phyloP scores from a whole-genome alignment of 108 stramenopile genomes.

The Mayamaea pseudoterrestris region DNA sequence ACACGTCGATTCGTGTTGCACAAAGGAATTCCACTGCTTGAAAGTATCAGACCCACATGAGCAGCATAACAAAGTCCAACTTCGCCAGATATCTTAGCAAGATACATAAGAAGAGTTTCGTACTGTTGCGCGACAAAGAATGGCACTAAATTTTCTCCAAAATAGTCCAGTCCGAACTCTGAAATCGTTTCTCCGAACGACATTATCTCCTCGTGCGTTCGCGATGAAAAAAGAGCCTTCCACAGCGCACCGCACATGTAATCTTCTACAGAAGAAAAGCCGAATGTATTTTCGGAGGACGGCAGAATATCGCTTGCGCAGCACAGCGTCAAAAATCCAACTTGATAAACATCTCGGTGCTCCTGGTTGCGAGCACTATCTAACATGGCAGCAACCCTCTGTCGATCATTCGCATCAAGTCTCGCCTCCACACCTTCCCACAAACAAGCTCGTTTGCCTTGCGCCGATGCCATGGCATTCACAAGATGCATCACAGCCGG shows the following conservation, averaged over 20 bases:
- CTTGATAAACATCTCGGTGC: constrained; percentile 11
- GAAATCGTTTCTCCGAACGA: constrained; percentile 39
- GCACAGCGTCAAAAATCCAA: constrained; percentile 21
- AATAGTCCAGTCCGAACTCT: constrained; percentile 62
- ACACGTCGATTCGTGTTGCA: neutral
- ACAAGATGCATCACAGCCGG: neutral
- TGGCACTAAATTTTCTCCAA: constrained; percentile 54
- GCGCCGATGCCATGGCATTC: neutral
- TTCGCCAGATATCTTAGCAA: constrained; percentile 49
- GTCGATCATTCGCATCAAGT: neutral
- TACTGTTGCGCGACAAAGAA: constrained; percentile 65
- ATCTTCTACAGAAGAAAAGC: constrained; percentile 60
- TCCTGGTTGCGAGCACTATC: constrained; percentile 2
- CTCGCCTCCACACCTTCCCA: neutral
- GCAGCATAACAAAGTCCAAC: constrained; percentile 60
- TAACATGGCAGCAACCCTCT: neutral
- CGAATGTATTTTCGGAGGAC: neutral
- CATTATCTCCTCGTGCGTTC: constrained; percentile 21
- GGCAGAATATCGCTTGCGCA: constrained; percentile 13
- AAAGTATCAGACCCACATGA: constrained; percentile 37
- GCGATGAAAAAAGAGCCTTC: constrained; percentile 32
- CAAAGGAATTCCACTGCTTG: constrained; percentile 2
- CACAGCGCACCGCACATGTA: constrained; percentile 58
- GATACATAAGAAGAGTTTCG: constrained; percentile 43
- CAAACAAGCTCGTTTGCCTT: no score